Conservation (phyloP, 495 filamentous ascomycete species). For the Lichenothelia convexa region DNA sequence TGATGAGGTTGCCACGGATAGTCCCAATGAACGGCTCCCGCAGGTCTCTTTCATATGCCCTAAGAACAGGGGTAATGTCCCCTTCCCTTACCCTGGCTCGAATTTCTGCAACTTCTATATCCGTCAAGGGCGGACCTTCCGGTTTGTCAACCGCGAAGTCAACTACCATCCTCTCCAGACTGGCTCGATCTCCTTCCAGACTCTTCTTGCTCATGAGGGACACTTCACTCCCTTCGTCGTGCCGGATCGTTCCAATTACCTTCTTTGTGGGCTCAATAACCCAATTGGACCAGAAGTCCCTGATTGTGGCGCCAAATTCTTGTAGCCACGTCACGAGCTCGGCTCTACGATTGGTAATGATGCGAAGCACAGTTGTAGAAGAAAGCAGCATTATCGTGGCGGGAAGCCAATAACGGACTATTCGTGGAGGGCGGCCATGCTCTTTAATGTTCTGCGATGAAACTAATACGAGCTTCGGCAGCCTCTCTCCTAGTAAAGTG, state of each 20-base stretch:
- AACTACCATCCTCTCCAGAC: conserved; percentile 91
- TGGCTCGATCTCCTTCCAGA: conserved; percentile 71
- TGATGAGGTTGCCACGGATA: conserved; percentile 66
- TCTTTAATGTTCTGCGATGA: conserved; percentile 31
- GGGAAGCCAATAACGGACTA: conserved; percentile 80
- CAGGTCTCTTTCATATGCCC: conserved; percentile 76
- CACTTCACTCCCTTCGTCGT: conserved; percentile 78
- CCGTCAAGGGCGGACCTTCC: conserved; percentile 25
- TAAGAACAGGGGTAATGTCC: conserved; percentile 78
- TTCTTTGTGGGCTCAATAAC: conserved; percentile 68
- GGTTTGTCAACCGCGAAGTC: conserved; percentile 78
- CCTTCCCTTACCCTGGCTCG: conserved; percentile 66
- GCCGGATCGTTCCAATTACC: conserved; percentile 77
- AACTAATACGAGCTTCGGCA: conserved; percentile 37
- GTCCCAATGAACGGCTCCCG: conserved; percentile 61
- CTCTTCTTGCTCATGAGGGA: conserved; percentile 88
- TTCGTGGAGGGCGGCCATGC: conserved; percentile 56
- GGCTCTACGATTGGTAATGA: conserved; percentile 49
- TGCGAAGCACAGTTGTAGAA: conserved; percentile 60
- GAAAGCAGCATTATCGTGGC: conserved; percentile 47
- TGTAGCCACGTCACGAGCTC: conserved; percentile 59
- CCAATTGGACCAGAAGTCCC: conserved; percentile 94
- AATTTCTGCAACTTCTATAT: conserved; percentile 48
- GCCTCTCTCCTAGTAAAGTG: conserved; percentile 37
- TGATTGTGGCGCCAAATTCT: conserved; percentile 52